These are phyloP conservation scores for Poa annua DNA, from an alignment of 176 grass and related monocot genomes.

Conservation along the genomic window DNA sequence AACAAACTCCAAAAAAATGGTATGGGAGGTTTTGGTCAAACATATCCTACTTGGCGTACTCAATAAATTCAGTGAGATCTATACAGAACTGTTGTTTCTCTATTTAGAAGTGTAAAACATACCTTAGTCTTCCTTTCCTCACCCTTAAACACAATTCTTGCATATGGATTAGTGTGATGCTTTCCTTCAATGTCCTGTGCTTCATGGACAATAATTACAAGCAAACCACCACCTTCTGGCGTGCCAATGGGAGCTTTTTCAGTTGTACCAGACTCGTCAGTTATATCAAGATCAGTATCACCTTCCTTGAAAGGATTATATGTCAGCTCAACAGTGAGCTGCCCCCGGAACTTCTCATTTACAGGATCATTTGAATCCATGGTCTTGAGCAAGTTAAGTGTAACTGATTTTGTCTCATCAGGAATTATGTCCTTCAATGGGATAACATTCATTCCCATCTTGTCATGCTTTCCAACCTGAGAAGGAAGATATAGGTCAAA, in stretches of 20 bases:
- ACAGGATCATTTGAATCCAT: constrained; percentile 71
- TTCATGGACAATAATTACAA: constrained; percentile 74
- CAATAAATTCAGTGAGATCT: neutral
- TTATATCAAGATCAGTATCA: constrained; percentile 56
- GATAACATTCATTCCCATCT: constrained; percentile 68
- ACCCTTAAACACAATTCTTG: constrained; percentile 66
- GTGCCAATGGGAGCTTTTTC: constrained; percentile 81
- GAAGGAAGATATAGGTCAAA: constrained; percentile 24
- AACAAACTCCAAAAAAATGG: neutral
- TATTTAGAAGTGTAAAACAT: constrained; percentile 30
- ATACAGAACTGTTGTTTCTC: neutral
- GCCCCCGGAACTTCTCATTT: constrained; percentile 76
- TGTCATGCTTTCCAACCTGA: constrained; percentile 85
- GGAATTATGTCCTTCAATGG: constrained; percentile 70
- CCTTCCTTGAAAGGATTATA: constrained; percentile 78
- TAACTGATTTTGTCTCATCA: constrained; percentile 68
- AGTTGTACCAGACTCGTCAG: constrained; percentile 58
- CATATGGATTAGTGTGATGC: constrained; percentile 86
- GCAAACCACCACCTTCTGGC: constrained; percentile 75
- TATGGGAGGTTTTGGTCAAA: neutral
- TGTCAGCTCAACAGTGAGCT: constrained; percentile 62
- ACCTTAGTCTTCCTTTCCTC: constrained; percentile 89
- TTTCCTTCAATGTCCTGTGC: constrained; percentile 88
- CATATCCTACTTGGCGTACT: neutral
- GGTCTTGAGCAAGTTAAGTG: constrained; percentile 75